A percentile compares a stretch with the other conserved stretches of the same genome.
These are phyloP conservation scores for Osmanthus fragrans DNA, from an alignment of 257 asterid species.

Conservation along the genomic window DNA sequence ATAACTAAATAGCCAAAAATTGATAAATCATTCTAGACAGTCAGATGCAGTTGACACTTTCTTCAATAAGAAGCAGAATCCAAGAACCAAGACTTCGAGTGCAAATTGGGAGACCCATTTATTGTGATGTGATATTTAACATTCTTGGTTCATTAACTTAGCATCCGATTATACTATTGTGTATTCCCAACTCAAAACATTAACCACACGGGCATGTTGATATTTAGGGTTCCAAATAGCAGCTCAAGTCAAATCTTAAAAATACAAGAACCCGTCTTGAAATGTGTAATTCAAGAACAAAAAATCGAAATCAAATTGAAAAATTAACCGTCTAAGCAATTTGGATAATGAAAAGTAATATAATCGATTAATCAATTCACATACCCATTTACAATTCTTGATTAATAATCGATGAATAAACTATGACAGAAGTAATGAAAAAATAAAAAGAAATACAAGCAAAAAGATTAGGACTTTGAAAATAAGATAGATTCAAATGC, in stretches of 20 bases:
- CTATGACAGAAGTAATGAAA: not conserved
- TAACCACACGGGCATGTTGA: not conserved
- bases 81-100: not conserved
- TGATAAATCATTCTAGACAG: not conserved
- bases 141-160: conserved; percentile 13
- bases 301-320: not conserved
- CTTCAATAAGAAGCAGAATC: not conserved
- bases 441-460: not conserved
- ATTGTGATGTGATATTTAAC: not conserved
- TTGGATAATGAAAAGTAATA: not conserved
- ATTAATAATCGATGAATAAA: not conserved
- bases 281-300: not conserved
- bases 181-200: not conserved
- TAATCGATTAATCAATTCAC: not conserved
- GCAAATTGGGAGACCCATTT: not conserved
- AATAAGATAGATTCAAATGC: conserved; percentile 7
- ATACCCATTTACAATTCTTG: conserved; percentile 17
- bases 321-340: not conserved
- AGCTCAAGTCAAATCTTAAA: not conserved
- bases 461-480: conserved; percentile 8
- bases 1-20: not conserved
- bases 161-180: not conserved
- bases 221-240: not conserved
- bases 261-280: conserved; percentile 10
- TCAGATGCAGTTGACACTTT: not conserved